Conservation (phyloP, 768 basidiomycete genomes). For the Mycena belliarum region DNA sequence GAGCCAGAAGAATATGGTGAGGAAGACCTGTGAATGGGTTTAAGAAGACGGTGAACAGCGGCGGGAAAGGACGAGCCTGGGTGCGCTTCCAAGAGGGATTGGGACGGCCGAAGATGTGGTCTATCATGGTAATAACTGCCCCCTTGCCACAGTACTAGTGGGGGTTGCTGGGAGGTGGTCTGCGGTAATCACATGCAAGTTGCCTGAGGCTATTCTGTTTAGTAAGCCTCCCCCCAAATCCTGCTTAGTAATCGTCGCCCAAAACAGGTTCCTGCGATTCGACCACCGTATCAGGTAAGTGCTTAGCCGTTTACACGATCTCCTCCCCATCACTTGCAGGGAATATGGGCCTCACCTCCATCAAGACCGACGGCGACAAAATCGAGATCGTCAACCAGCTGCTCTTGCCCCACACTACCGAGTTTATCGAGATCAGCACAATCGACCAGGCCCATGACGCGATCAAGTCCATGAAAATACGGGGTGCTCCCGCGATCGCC, state of each 20-base stretch:
- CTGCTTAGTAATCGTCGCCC: too few species aligned
- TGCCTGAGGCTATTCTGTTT: too few species aligned
- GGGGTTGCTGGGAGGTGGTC: too few species aligned
- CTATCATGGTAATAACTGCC: too few species aligned
- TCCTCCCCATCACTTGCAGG: neutral
- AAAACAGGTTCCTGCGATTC: too few species aligned
- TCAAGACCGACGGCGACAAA: slow-evolving; percentile 16
- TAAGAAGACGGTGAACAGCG: neutral
- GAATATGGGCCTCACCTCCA: slow-evolving; percentile 7
- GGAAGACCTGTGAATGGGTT: slow-evolving; percentile 64
- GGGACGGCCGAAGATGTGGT: slow-evolving; percentile 87
- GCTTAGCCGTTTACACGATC: neutral
- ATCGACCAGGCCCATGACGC: slow-evolving; percentile 89
- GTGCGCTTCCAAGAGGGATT: slow-evolving; percentile 88
- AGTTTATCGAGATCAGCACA: slow-evolving; percentile 65
- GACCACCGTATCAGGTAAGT: neutral
- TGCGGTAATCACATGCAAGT: too few species aligned
- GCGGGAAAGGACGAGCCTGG: slow-evolving; percentile 44
- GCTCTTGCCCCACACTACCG: slow-evolving; percentile 72
- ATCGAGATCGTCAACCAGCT: slow-evolving; percentile 92
- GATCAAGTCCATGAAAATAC: slow-evolving; percentile 92
- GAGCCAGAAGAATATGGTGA: slow-evolving; percentile 91
- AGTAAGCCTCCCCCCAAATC: too few species aligned
- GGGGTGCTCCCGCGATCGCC: slow-evolving; percentile 94
- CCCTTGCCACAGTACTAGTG: too few species aligned